Percentiles rank a stretch among this genome's conserved stretches.
phyloP scores from a whole-genome alignment of 192 early-diverging fungal species.

The Coemansia pectinata region DNA sequence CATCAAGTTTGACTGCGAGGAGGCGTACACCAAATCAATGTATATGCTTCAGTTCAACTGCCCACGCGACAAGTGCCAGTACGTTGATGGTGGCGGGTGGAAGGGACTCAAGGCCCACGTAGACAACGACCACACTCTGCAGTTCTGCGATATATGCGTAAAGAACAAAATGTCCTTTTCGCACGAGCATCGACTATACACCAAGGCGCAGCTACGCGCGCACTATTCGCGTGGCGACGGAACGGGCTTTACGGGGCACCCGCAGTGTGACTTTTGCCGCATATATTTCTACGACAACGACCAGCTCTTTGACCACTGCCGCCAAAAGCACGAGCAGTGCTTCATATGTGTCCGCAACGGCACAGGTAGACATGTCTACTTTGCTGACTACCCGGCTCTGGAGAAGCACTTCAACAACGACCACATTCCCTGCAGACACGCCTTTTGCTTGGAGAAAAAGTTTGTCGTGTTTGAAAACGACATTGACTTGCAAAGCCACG shows the following conservation, averaged over 20 bases:
- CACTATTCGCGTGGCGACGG: slow-evolving; percentile 78
- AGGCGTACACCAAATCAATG: slow-evolving; percentile 74
- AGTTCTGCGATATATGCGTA: slow-evolving; percentile 87
- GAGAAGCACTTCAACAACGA: slow-evolving; percentile 82
- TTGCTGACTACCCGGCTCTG: slow-evolving; percentile 74
- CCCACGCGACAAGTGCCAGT: slow-evolving; percentile 76
- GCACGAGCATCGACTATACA: slow-evolving; percentile 89
- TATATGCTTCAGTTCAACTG: slow-evolving; percentile 84
- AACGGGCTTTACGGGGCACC: slow-evolving; percentile 80
- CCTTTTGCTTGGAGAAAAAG: slow-evolving; percentile 87
- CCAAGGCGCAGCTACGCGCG: slow-evolving; percentile 66
- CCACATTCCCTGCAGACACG: slow-evolving; percentile 79
- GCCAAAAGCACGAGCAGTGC: slow-evolving; percentile 92
- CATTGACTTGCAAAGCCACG: slow-evolving; percentile 89
- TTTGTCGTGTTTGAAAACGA: slow-evolving; percentile 95
- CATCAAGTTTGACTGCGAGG: slow-evolving; percentile 74
- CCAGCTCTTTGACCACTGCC: slow-evolving; percentile 94
- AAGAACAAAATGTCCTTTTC: slow-evolving; percentile 90
- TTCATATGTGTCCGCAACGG: slow-evolving; percentile 78
- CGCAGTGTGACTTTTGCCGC: slow-evolving; percentile 87
- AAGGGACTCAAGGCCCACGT: slow-evolving; percentile 80
- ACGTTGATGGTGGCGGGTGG: slow-evolving; percentile 78
- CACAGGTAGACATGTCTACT: slow-evolving; percentile 80
- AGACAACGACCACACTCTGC: slow-evolving; percentile 69
- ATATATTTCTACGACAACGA: slow-evolving; percentile 85